Evolutionary conservation across 306 rosid genomes (phyloP), one percentile per base, ranked within the genome.

Genomic region (Erythrophleum fordii): DNA sequence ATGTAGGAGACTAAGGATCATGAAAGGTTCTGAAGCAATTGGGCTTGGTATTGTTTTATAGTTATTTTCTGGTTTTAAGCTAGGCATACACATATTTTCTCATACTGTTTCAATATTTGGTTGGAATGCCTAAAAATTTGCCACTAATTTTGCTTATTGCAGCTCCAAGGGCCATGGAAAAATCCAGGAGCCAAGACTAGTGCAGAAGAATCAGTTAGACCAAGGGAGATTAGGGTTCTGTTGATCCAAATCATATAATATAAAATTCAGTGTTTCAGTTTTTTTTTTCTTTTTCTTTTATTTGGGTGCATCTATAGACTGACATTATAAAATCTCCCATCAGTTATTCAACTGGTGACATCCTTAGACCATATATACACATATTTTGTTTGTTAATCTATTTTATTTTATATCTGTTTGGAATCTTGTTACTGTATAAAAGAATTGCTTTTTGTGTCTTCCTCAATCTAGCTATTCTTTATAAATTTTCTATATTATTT

Each of bases 11-110:
- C 39, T 70, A 23, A 70, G 67, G 22, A 95, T 95, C 80, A 95
- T 92, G 96, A 93, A 90, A 73, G 97, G 98, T 65, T 92, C 97
- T 18, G 99, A 95, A 61, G 97, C 93, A 83, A 95, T 90, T 67
- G 99, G 99, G 22, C 87, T 92, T 71, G 97, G 98, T 93, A 81
- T 39, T 65, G 76, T 76, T 58, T 44, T 41, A 11, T 49, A 46
- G 18, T 13, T 13, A 1, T 46, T 46, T 46, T 46, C 12, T 42
- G 12, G 10, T 7, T 31, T 31, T 31, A 31, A 31, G 34, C 34
- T 31, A 31, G 34, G 4, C 11, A 42, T 31, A 20, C 23, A 35
- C 46, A 4, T 22, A n/a, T 66, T 61, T 66, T 37, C 29, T 66
- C 4, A 10, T 4, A 61, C 22, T 66, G 56, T 25, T 68, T 72